Base-by-base conservation (phyloP, 1,139 yeast genomes). In the Magnusiomyces starmeri region DNA sequence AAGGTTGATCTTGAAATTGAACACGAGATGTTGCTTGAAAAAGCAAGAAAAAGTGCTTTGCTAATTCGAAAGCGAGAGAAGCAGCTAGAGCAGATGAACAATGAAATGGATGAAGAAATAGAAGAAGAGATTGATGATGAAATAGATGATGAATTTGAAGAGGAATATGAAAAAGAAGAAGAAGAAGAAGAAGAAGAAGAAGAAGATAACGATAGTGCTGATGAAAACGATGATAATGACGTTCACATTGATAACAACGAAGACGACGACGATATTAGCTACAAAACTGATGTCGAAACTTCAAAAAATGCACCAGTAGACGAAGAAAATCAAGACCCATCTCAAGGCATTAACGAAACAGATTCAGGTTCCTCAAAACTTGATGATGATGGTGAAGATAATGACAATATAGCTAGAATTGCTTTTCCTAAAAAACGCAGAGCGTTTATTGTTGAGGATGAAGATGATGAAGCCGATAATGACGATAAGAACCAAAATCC, bases 91-190 rank as follows among this genome's bases (percentile, higher is more conserved):
- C 18, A 32, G n/a, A 4, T 32, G n/a, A 10, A 32, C 9, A 10
- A 32, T 32, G 37, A 32, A 32, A 7, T n/a, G 12, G 37, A 32
- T 6, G 51, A 34, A 29, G 57, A 49, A 7, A 35, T 39, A 46
- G 29, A 35, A 12, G 48, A 49, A 34, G 47, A 52, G n/a, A 39
- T 37, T 26, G 52, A 35, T 20, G 3, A 37, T 54, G 45, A 42
- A 22, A 26, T 21, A 14, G 42, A 10, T 12, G 20, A 37, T 37
- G 12, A 14, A 14, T 6, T 32, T 10, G n/a, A 18, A n/a, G n/a
- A 18, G 12, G 37, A 10, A 6, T n/a, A 32, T n/a, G 37, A 32
- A 32, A n/a, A 32, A 12, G 37, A 32, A 6, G 37, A 32, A 32
- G 12, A n/a, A 10, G n/a, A 32, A 14, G 12, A 4, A 4, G 37